phyloP scores from a whole-genome alignment of 2,329 filamentous ascomycete species.

The Aureobasidium melanogenum region DNA sequence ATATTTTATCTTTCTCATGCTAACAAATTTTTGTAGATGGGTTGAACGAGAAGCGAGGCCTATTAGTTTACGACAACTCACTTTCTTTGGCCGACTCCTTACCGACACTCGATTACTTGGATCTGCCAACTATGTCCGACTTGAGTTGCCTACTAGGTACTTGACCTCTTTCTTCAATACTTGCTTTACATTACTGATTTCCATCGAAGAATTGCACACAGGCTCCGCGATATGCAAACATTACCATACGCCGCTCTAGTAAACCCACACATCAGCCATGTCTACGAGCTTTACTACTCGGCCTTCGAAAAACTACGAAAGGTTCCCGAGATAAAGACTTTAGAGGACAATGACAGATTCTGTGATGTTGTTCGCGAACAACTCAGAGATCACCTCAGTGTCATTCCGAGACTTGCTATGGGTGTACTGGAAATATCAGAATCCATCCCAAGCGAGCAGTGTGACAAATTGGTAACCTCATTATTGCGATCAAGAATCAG shows the following conservation, averaged over 20 bases:
- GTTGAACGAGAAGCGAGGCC: constrained; percentile 84
- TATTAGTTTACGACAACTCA: constrained; percentile 93
- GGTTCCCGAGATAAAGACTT: constrained; percentile 69
- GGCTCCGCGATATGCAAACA: constrained; percentile 93
- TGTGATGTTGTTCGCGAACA: constrained; percentile 73
- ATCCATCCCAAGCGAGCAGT: constrained; percentile 67
- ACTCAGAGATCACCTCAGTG: constrained; percentile 77
- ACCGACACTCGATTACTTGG: constrained; percentile 83
- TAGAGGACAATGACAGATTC: constrained; percentile 83
- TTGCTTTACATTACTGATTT: background rate
- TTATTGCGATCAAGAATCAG: constrained; percentile 91
- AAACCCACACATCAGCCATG: constrained; percentile 87
- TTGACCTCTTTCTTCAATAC: background rate
- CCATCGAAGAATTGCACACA: constrained; percentile 66
- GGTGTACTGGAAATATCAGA: constrained; percentile 85
- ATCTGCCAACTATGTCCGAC: constrained; percentile 95
- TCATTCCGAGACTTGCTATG: constrained; percentile 91
- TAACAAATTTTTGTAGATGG: constrained; percentile 53
- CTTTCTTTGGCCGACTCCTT: constrained; percentile 90
- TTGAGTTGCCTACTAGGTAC: constrained; percentile 80
- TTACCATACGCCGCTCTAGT: constrained; percentile 91
- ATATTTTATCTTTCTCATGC: constrained; percentile 3
- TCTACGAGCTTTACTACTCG: constrained; percentile 93
- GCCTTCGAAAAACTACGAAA: constrained; percentile 90
- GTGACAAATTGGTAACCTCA: constrained; percentile 93